These are phyloP conservation scores for Populus tremula DNA, from an alignment of 345 rosid genomes.

Conservation along the genomic window DNA sequence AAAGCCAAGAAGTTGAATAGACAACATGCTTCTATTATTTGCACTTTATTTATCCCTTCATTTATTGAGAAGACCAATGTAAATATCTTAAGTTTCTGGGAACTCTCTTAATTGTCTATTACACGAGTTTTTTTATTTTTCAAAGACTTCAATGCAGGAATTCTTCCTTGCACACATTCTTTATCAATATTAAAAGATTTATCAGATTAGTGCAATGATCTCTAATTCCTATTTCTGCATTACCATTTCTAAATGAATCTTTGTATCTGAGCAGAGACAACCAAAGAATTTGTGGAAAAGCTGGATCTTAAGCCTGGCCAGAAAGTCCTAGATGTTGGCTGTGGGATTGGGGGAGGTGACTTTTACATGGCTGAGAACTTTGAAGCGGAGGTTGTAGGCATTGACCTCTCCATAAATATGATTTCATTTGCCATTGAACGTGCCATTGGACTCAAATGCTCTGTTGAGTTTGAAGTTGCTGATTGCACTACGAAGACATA, in stretches of 20 bases:
- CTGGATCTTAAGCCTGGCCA: constrained; percentile 88
- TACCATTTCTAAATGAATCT: constrained; percentile 3
- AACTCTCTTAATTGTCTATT: neutral
- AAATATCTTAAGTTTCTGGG: neutral
- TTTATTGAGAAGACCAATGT: neutral
- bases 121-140: neutral
- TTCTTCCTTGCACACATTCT: neutral
- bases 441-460: constrained; percentile 80
- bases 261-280: constrained; percentile 63
- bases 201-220: neutral
- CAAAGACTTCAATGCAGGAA: too few relatives aligned
- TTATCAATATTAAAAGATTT: neutral
- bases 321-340: constrained; percentile 96
- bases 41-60: neutral
- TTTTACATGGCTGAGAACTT: constrained; percentile 96
- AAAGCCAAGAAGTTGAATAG: neutral
- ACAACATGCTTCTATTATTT: neutral
- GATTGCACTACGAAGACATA: constrained; percentile 88
- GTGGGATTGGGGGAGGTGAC: constrained; percentile 99
- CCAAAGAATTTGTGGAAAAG: constrained; percentile 85
- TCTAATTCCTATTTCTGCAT: neutral
- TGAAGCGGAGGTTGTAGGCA: constrained; percentile 85
- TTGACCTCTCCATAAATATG: constrained; percentile 93
- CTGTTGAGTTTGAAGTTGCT: constrained; percentile 94
- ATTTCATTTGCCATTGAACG: constrained; percentile 90